Percentiles rank a stretch among this genome's conserved stretches.
phyloP scores from a whole-genome alignment of 805 yeast genomes.

The Candida lessepsii region DNA sequence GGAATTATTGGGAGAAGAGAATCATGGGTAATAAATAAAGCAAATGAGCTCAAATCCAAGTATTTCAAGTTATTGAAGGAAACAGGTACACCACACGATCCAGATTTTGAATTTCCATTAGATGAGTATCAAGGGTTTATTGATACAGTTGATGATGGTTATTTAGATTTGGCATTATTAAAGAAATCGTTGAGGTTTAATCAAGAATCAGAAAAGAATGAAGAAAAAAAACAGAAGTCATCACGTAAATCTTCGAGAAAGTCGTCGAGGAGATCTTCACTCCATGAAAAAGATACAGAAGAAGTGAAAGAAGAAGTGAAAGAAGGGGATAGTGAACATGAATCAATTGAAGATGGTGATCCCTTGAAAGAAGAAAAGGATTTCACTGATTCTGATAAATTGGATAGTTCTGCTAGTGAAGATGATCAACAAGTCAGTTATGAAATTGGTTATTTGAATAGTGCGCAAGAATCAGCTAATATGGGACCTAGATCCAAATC shows the following conservation, averaged over 20 bases:
- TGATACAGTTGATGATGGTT: conserved; percentile 65
- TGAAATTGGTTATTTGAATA: conserved; percentile 32
- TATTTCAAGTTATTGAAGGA: conserved; percentile 25
- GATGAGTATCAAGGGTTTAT: conserved; percentile 55
- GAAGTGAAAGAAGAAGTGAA: conserved; percentile 1
- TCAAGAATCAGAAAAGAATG: background rate
- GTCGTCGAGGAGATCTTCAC: conserved; percentile 13
- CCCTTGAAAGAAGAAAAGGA: background rate
- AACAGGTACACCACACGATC: conserved; percentile 23
- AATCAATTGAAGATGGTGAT: background rate
- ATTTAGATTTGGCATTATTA: conserved; percentile 53
- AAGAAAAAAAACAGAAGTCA: background rate
- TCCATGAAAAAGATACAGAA: conserved; percentile 6
- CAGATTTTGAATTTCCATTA: conserved; percentile 36
- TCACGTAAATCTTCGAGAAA: conserved; percentile 10
- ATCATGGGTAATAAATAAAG: conserved; percentile 43
- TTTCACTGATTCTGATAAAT: conserved; percentile 21
- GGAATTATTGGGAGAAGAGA: conserved; percentile 72
- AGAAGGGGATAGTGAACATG: conserved; percentile 1
- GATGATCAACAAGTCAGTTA: conserved; percentile 23
- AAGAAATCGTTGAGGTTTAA: conserved; percentile 42
- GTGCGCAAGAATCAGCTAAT: conserved; percentile 17
- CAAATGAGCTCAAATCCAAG: conserved; percentile 33
- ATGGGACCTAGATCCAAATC: conserved; percentile 36
- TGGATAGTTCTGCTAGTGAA: conserved; percentile 25